A percentile compares a stretch with the other conserved stretches of the same genome.
These are phyloP conservation scores for Apiotrichum akiyoshidainum DNA, from an alignment of 1,284 basidiomycete species.

Conservation along the genomic window DNA sequence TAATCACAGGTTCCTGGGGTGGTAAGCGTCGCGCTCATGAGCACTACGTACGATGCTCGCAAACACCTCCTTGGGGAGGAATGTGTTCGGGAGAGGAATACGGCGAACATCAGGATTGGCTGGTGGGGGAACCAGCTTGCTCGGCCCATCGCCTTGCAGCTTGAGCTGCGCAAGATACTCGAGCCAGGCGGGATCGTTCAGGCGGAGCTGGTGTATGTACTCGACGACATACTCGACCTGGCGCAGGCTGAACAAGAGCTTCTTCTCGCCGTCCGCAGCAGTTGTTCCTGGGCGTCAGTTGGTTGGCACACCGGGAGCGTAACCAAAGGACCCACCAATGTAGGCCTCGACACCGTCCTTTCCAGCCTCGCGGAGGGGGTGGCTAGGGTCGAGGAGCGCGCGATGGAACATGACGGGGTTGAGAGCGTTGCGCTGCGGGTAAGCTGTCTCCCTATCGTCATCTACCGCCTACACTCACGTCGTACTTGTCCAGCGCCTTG, in stretches of 20 bases:
- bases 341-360: conserved; percentile 65
- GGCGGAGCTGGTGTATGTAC: conserved; percentile 69
- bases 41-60: conserved; percentile 16
- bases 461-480: conserved; percentile 26
- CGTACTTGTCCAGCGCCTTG: conserved; percentile 20
- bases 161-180: conserved; percentile 2
- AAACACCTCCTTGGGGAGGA: conserved; percentile 12
- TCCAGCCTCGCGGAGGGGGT: conserved; percentile 66
- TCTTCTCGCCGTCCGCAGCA: conserved; percentile 45
- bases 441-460: not conserved
- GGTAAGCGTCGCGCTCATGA: not conserved
- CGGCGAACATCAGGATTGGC: conserved; percentile 11
- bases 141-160: not conserved
- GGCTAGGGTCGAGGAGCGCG: conserved; percentile 64
- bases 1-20: not conserved
- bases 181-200: conserved; percentile 55
- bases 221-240: conserved; percentile 82
- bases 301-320: not conserved
- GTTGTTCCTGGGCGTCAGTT: conserved; percentile 7
- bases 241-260: conserved; percentile 71
- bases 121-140: conserved; percentile 5
- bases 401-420: conserved; percentile 43
- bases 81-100: conserved; percentile 18
- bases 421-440: conserved; percentile 54
- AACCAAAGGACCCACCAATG: conserved; percentile 56